Base-by-base conservation (phyloP, 2,329 filamentous ascomycete genomes). In the Botrytis tulipae region DNA sequence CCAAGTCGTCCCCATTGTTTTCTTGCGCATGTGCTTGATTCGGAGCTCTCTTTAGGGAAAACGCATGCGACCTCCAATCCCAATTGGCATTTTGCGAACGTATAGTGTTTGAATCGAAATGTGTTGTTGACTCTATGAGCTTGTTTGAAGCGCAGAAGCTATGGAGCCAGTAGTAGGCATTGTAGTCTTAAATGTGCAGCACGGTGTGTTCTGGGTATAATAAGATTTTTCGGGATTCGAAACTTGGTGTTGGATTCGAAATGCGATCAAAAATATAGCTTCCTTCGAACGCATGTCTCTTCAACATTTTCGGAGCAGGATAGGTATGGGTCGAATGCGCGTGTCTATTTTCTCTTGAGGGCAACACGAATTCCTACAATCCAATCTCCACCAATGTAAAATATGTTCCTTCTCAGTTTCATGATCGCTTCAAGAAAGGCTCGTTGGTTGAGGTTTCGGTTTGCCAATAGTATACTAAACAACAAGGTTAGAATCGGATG, bases 381-480 rank as follows among this genome's bases (percentile, higher is more conserved):
- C 6, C 20, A 40, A 61, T 61, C 3, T 16, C 5, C 16, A 25
- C 35, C 22, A 40, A 29, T 57, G n/a, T 22, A n/a, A 61, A 40
- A 25, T 18, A 8, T 37, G 3, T 37, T 61, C 12, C 59, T 25
- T n/a, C 59, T n/a, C 22, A 16, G 22, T 37, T 22, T 0, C 6
- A 16, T 25, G 7, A 18, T 4, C 2, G 35, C 35, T 61, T 25
- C 12, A 40, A 1, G 4, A 7, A 12, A 25, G 7, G 22, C 59
- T 40, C 16, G 22, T 14, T 12, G 32, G 9, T 59, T 8, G 9
- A 20, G 2, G 0, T 5, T 0, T 14, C 4, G 18, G 7, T 60
- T 25, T 37, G 4, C 2, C 20, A 35, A 37, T 7, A 4, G 22
- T 12, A 6, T 61, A n/a, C 35, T 61, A 40, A 22, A 37, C 3